Evolutionary conservation across 1,284 basidiomycete genomes (phyloP), one percentile per base, ranked within the genome.

Genomic region (Ganoderma resinaceum): DNA sequence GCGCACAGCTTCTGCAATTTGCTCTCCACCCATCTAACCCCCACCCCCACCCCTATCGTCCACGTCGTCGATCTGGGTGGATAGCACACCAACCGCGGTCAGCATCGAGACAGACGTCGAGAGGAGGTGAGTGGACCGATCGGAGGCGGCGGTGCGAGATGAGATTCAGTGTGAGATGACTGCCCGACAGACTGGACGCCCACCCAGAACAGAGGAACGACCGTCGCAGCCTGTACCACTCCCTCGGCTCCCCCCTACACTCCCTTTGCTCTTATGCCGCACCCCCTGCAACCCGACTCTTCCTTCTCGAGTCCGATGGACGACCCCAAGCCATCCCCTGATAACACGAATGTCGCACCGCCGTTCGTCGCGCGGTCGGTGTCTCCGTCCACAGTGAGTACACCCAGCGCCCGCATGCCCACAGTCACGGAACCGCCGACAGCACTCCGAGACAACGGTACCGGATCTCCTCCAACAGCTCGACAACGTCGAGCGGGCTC

Each of bases 401-500:
- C 9, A 1, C 26, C 33, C 16, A n/a, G 20, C 46, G 26, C 42
- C 55, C 49, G 29, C 29, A 26, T 29, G 26, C 12, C 66, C 66
- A 65, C 42, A 35, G 53, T 72, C 52, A 72, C 69, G 65, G 67
- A 49, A 29, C 58, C 65, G 63, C 63, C n/a, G 65, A 20, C 40
- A 77, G 75, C 69, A 72, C 59, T 65, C 74, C 73, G 72, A 78
- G 49, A 70, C 70, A 70, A 72, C 75, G 71, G 74, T 74, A 74
- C 67, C 70, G 66, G 67, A 74, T 70, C 68, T 70, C 43, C 68
- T 66, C 49, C 73, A 72, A 42, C 69, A 71, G 57, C 72, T 70
- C 58, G 78, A 80, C 69, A 67, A 57, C 70, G 70, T 79, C 71
- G 78, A 81, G 70, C 65, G 68, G 33, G 68, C 74, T 37, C 69